Evolutionary conservation across 768 basidiomycete species (phyloP).

Genomic region (Leucocoprinus birnbaumii): DNA sequence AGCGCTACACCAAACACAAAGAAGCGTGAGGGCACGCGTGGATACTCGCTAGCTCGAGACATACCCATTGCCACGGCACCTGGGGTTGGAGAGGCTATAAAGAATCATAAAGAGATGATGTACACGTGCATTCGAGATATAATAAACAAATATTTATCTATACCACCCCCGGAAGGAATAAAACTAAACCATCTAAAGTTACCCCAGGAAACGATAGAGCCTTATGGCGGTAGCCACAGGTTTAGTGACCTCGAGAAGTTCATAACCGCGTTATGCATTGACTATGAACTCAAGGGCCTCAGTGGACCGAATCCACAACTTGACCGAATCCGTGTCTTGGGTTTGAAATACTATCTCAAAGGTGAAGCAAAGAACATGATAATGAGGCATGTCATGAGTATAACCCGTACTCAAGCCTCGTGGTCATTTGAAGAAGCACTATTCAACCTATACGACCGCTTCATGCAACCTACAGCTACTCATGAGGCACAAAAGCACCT

Average conservation of each 20-base stretch:
- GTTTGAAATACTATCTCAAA: neutral
- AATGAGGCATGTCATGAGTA: neutral
- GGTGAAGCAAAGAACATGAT: neutral
- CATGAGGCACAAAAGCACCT: no score
- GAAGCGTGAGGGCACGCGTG: no score
- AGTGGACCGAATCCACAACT: neutral
- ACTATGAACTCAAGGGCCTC: neutral
- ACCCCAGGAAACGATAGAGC: neutral
- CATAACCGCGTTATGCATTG: neutral
- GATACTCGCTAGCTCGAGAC: no score
- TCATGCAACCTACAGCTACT: no score
- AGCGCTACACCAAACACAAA: no score
- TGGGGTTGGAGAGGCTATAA: neutral
- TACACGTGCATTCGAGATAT: neutral
- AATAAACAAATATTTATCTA: neutral
- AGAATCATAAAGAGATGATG: neutral
- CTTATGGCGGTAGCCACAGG: neutral
- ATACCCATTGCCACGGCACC: no score
- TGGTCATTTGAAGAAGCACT: no score
- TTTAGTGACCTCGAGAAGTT: neutral
- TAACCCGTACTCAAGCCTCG: no score
- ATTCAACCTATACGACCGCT: no score
- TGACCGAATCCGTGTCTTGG: neutral
- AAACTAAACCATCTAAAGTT: neutral
- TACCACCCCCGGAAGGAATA: neutral